Conservation (phyloP, 2,329 filamentous ascomycete genomes). For the Xylariaceae sp. region DNA sequence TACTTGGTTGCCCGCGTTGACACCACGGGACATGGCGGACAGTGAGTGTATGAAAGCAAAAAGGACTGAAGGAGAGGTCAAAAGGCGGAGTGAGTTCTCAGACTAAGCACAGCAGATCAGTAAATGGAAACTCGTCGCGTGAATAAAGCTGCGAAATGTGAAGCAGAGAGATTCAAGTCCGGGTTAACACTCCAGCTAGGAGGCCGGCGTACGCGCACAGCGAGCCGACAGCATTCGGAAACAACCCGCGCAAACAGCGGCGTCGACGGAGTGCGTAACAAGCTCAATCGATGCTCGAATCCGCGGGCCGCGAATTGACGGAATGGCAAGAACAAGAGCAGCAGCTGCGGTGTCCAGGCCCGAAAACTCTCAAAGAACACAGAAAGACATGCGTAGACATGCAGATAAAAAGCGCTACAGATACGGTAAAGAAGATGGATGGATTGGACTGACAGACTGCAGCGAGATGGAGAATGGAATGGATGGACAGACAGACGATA, state of each 20-base stretch:
- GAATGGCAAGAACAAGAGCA: not conserved
- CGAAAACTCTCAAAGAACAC: not conserved
- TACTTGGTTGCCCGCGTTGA: slow-evolving; percentile 24
- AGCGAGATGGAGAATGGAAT: too few species aligned
- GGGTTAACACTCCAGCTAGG: not conserved
- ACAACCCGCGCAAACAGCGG: slow-evolving; percentile 6
- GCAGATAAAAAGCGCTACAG: not conserved
- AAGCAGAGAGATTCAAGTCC: not conserved
- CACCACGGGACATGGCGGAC: slow-evolving; percentile 29
- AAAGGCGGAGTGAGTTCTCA: slow-evolving; percentile 13
- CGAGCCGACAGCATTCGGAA: not conserved
- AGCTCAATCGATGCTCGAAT: not conserved
- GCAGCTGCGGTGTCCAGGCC: not conserved
- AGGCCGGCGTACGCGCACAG: slow-evolving; percentile 3
- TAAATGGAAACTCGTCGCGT: not conserved
- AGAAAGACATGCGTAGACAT: not conserved
- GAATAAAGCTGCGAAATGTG: not conserved
- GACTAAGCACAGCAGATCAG: slow-evolving; percentile 4
- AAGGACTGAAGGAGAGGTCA: slow-evolving; percentile 1
- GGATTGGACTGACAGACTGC: not conserved
- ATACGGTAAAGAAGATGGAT: not conserved
- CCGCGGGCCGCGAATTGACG: not conserved
- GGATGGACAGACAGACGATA: not conserved
- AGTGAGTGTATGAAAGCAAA: not conserved
- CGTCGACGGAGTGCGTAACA: not conserved